Base-by-base conservation (phyloP, 805 yeast genomes). In the Lachancea sp. region DNA sequence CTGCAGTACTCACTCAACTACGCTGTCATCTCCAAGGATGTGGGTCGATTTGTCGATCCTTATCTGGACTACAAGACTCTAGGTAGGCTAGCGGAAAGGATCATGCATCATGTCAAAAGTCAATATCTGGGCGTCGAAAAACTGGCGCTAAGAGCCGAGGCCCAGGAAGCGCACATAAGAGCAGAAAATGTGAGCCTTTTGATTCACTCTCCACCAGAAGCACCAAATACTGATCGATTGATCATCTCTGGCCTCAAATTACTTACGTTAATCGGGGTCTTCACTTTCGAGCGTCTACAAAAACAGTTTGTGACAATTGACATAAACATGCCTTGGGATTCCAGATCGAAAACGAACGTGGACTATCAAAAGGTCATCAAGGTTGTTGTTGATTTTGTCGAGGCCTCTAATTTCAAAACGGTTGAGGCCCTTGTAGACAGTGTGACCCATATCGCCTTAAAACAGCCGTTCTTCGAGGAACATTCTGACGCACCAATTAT, bases 341-440 rank as follows among this genome's bases (percentile, higher is more conserved):
- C 47, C 38, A 37, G 54, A 17, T 30, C 45, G 10, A 44, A 41
- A 2, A 34, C 37, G 5, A 42, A 48, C 45, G 34, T 54, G 41
- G 39, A 55, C 40, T 43, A 59, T 17, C 68, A 73, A 38, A 61
- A 70, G 27, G 68, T 77, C 35, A 74, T 82, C 18, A 75, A 75
- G 22, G 67, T 62, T 2, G 72, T 85, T 3, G 69, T 74, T 0
- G 56, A 57, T 0, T 85, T 81, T 55, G 85, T 88, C n/a, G 95
- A 85, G 56, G 60, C 58, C n/a, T 76, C 95, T 1, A 79, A 80
- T 50, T 93, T 87, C 68, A 83, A 86, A 57, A 93, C 99, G 0
- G 95, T 93, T 1, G 99, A 93, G 60, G 96, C 97, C 0, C 71
- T 93, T 38, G 95, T 86, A 2, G 75, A 80, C 48, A 75, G 79